These are phyloP conservation scores for Fusarium armeniacum DNA, from an alignment of 2,329 filamentous ascomycete genomes.

Conservation along the genomic window DNA sequence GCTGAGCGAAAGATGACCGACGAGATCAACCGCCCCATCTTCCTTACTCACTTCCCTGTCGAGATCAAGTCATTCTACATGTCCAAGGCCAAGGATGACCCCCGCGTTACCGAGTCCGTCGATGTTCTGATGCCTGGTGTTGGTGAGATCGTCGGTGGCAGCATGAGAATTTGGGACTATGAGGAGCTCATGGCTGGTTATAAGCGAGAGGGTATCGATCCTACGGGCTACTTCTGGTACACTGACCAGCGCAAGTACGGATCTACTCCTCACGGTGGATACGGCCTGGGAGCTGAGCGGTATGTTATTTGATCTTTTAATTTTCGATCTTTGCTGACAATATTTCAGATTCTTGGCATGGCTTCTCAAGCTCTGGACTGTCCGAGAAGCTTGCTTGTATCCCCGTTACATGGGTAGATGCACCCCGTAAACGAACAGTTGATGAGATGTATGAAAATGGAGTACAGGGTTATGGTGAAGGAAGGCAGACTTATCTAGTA, in stretches of 20 bases:
- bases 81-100: constrained; percentile 85
- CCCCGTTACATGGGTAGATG: constrained; percentile 85
- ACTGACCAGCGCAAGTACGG: constrained; percentile 96
- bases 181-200: constrained; percentile 92
- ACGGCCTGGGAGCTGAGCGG: constrained; percentile 91
- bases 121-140: constrained; percentile 91
- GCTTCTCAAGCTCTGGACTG: constrained; percentile 74
- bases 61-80: constrained; percentile 99
- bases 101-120: constrained; percentile 90
- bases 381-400: constrained; percentile 79
- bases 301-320: constrained; percentile 2
- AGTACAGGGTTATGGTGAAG: constrained; percentile 33
- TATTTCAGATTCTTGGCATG: constrained; percentile 67
- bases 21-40: constrained; percentile 93
- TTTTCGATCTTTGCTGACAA: constrained; percentile 11
- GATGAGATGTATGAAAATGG: constrained; percentile 35
- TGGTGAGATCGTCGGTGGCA: constrained; percentile 95
- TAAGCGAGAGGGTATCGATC: constrained; percentile 86
- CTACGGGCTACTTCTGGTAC: constrained; percentile 96
- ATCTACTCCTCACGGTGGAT: constrained; percentile 91
- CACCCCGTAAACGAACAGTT: constrained; percentile 70
- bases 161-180: constrained; percentile 94
- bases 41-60: constrained; percentile 95
- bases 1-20: constrained; percentile 98
- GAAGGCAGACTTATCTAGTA: constrained; percentile 31